Percentiles rank a stretch among this genome's conserved stretches.
phyloP scores from a whole-genome alignment of 2,329 filamentous ascomycete species.

The Colletotrichum theobromicola region DNA sequence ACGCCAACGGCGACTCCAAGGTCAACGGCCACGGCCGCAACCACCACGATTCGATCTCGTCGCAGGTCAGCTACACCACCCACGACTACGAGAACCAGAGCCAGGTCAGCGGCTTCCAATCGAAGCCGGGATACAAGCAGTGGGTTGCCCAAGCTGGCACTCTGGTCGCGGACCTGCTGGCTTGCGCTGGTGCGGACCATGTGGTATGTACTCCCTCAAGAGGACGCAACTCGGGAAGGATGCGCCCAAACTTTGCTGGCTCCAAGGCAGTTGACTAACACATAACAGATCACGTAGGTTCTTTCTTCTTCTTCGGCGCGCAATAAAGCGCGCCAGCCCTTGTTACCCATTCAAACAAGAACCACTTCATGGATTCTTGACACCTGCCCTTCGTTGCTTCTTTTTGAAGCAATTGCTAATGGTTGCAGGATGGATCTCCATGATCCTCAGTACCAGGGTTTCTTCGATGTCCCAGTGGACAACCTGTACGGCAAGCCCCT shows the following conservation, averaged over 20 bases:
- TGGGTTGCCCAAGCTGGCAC: slow-evolving; percentile 99
- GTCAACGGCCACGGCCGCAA: slow-evolving; percentile 37
- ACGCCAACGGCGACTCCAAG: slow-evolving; percentile 36
- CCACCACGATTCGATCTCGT: slow-evolving; percentile 42
- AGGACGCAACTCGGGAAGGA: not conserved
- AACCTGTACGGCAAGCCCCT: slow-evolving; percentile 89
- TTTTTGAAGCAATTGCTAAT: slow-evolving; percentile 27
- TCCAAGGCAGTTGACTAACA: not conserved
- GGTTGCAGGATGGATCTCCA: slow-evolving; percentile 78
- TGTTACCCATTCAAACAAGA: not conserved
- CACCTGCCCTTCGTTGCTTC: slow-evolving; percentile 9
- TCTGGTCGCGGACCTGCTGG: slow-evolving; percentile 90
- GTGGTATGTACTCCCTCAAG: slow-evolving; percentile 48
- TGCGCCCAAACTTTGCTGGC: not conserved
- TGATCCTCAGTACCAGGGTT: slow-evolving; percentile 96
- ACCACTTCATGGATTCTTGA: not conserved
- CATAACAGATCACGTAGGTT: slow-evolving; percentile 23
- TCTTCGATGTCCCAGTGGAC: slow-evolving; percentile 98
- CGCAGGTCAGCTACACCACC: slow-evolving; percentile 59
- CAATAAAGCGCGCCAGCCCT: not conserved
- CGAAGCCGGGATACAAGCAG: slow-evolving; percentile 94
- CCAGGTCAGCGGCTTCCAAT: slow-evolving; percentile 66
- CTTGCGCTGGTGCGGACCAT: slow-evolving; percentile 94
- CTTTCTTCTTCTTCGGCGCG: slow-evolving; percentile 1
- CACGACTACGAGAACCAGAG: slow-evolving; percentile 64